These are phyloP conservation scores for Stellera chamaejasme DNA, from an alignment of 345 rosid species.

Conservation along the genomic window DNA sequence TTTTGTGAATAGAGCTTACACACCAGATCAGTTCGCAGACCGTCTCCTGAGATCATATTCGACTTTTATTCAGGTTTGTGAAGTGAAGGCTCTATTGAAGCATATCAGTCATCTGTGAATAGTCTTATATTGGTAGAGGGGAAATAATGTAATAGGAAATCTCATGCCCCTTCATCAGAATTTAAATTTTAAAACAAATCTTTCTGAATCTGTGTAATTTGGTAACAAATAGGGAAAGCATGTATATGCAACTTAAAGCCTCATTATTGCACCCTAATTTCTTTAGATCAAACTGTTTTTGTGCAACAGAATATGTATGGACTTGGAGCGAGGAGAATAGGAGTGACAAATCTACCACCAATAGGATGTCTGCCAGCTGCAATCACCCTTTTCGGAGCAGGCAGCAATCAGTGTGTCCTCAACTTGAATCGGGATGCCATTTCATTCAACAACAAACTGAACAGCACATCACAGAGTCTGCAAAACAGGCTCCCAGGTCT, in stretches of 20 bases:
- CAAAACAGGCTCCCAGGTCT: conserved; percentile 51
- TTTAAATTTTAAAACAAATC: background rate
- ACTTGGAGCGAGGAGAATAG: conserved; percentile 73
- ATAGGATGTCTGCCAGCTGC: conserved; percentile 89
- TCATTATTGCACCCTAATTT: background rate
- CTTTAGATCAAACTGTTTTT: conserved; percentile 16
- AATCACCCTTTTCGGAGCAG: conserved; percentile 65
- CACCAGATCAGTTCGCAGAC: conserved; percentile 56
- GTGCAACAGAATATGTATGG: conserved; percentile 60
- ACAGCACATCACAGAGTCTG: conserved; percentile 50
- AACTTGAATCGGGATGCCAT: conserved; percentile 67
- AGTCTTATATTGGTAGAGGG: too few relatives aligned
- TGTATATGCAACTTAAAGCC: background rate
- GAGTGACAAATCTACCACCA: conserved; percentile 79
- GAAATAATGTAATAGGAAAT: too few relatives aligned
- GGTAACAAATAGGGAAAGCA: background rate
- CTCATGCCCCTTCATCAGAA: background rate
- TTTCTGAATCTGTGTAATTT: background rate
- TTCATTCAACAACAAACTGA: conserved; percentile 66
- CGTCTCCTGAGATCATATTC: conserved; percentile 60
- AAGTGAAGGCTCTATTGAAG: too few relatives aligned
- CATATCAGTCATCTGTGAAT: too few relatives aligned
- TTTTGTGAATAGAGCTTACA: conserved; percentile 35
- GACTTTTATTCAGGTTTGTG: conserved; percentile 63
- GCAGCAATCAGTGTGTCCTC: conserved; percentile 63